Conservation (phyloP, 495 filamentous ascomycete genomes). For the Penicillium chermesinum region DNA sequence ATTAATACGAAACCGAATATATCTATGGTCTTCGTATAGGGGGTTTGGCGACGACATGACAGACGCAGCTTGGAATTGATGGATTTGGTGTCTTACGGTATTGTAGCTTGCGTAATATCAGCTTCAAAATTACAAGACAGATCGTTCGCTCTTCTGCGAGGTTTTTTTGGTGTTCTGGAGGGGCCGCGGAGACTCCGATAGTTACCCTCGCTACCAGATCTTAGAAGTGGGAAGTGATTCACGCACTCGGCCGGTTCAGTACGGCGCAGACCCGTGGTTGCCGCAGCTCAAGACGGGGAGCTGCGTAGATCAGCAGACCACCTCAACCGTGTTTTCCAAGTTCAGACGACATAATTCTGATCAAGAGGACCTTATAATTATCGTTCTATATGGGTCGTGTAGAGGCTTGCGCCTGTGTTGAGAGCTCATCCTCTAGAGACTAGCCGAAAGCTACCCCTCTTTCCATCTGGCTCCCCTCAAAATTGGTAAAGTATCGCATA, state of each 20-base stretch:
- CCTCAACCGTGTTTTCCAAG: background rate
- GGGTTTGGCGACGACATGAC: background rate
- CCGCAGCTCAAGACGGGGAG: background rate
- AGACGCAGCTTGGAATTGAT: background rate
- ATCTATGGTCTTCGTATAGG: background rate
- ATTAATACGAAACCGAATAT: slow-evolving; percentile 20
- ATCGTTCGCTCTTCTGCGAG: background rate
- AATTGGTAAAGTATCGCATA: background rate
- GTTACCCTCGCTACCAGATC: slow-evolving; percentile 1
- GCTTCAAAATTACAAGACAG: background rate
- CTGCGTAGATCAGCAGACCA: background rate
- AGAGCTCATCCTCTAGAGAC: background rate
- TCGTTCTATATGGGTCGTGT: too few relatives aligned
- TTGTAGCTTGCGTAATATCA: background rate
- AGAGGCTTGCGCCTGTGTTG: background rate
- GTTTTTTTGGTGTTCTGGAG: background rate
- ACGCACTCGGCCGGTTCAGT: background rate
- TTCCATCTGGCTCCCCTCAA: background rate
- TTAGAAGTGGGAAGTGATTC: background rate
- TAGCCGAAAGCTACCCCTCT: background rate
- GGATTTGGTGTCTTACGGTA: background rate
- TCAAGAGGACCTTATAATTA: too few relatives aligned
- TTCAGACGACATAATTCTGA: too few relatives aligned
- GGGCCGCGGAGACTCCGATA: too few relatives aligned
- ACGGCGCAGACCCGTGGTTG: background rate